Evolutionary conservation across 2,329 filamentous ascomycete genomes (phyloP), one percentile per base, ranked within the genome.

Genomic region (Pyricularia grisea): DNA sequence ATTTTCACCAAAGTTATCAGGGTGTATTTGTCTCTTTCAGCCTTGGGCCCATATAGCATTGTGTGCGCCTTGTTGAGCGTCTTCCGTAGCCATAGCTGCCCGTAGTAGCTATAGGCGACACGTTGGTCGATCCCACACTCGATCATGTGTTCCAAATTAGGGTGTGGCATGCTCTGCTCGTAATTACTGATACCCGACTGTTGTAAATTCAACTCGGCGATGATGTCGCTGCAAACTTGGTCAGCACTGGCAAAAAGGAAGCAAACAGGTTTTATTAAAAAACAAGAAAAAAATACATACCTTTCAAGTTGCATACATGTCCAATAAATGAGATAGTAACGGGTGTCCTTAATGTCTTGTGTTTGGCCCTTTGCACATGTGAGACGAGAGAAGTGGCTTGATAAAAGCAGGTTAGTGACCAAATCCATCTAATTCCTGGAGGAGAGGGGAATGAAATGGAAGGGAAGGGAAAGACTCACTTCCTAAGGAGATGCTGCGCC

Each of bases 241-340:
- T 73, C 68, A 75, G 70, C 71, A 70, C 73, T 33, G 30, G 58
- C 25, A 66, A 66, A 28, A 14, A 23, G 1, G 11, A 20, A 63
- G 25, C 6, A 11, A 25, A 31, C 23, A 30, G 7, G 30, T 4
- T 30, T 30, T 7, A 30, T 7, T 7, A 14, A 36, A 14, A 36
- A 2, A 36, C 12, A 14, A 36, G n/a, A 30, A 25, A 14, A 36
- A 33, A n/a, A 23, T 9, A 71, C 78, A 73, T 78, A 92, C 90
- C 90, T 97, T 79, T 98, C 94, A 12, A 98, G 84, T 75, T 98
- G 94, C 71, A 97, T 81, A 76, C 92, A 97, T 9, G 94, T 95
- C 94, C 94, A 98, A 74, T 94, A 97, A 0, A 92, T 90, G 73
- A 96, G 85, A 17, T 90, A 83, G 50, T 90, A 83, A 69, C 90